phyloP scores from a whole-genome alignment of 1,284 basidiomycete species.

The Athelia sp. region DNA sequence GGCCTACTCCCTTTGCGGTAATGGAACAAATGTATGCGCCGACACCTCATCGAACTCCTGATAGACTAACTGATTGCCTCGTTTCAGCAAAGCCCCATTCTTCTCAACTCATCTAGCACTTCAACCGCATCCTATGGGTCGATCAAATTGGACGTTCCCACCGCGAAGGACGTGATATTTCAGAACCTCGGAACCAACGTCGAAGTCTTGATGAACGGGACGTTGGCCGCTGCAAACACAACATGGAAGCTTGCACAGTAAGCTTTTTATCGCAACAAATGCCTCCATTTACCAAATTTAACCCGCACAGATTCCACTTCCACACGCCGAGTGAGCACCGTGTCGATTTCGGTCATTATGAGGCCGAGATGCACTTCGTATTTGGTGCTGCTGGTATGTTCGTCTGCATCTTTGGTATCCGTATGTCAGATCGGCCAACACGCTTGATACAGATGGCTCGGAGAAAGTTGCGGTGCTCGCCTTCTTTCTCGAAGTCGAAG shows the following conservation, averaged over 20 bases:
- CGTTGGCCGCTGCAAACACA: neutral
- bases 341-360: neutral
- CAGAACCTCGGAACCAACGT: neutral
- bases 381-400: neutral
- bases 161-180: neutral
- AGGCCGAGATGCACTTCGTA: neutral
- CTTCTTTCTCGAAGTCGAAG: neutral
- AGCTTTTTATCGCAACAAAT: neutral
- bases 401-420: neutral
- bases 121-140: neutral
- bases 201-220: neutral
- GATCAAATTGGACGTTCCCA: neutral
- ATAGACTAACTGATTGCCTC: too few species aligned
- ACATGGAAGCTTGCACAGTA: neutral
- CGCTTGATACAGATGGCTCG: neutral
- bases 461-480: neutral
- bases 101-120: neutral
- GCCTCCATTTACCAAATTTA: neutral
- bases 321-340: neutral
- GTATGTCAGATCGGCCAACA: neutral
- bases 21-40: neutral
- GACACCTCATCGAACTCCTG: neutral
- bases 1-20: neutral
- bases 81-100: neutral
- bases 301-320: neutral